Evolutionary conservation across 495 filamentous ascomycete genomes (phyloP).

Genomic region (Staphylotrichum longicolle): DNA sequence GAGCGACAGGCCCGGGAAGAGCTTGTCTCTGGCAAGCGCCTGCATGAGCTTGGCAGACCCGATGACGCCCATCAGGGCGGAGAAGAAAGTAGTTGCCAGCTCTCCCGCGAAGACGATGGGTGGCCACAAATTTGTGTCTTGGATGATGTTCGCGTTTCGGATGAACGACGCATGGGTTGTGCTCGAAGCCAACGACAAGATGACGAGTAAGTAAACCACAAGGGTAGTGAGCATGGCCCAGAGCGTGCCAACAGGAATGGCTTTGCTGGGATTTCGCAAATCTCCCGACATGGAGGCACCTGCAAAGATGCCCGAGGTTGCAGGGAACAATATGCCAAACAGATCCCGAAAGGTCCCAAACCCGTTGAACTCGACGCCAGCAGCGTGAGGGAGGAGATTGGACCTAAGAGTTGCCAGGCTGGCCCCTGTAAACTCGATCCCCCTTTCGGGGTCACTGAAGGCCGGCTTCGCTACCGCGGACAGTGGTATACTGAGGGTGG

Average conservation of each 20-base stretch:
- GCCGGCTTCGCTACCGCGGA: constrained; percentile 66
- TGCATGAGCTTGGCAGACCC: constrained; percentile 86
- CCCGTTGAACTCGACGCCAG: constrained; percentile 47
- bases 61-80: constrained; percentile 81
- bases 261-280: constrained; percentile 75
- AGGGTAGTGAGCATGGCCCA: constrained; percentile 75
- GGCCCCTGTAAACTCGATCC: constrained; percentile 74
- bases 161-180: constrained; percentile 73
- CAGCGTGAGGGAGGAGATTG: constrained; percentile 63
- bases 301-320: constrained; percentile 65
- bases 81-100: constrained; percentile 80
- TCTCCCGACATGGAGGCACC: constrained; percentile 93
- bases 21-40: constrained; percentile 74
- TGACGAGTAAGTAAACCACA: constrained; percentile 70
- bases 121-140: constrained; percentile 71
- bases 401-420: constrained; percentile 64
- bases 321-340: constrained; percentile 85
- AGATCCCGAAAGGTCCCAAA: constrained; percentile 76
- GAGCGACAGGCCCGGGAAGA: constrained; percentile 70
- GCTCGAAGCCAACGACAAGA: constrained; percentile 75
- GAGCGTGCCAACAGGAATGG: constrained; percentile 79
- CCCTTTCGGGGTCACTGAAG: constrained; percentile 58
- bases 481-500: constrained; percentile 79
- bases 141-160: constrained; percentile 73
- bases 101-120: constrained; percentile 76